These are phyloP conservation scores for Periconia digitata DNA, from an alignment of 2,329 filamentous ascomycete species.

Conservation along the genomic window DNA sequence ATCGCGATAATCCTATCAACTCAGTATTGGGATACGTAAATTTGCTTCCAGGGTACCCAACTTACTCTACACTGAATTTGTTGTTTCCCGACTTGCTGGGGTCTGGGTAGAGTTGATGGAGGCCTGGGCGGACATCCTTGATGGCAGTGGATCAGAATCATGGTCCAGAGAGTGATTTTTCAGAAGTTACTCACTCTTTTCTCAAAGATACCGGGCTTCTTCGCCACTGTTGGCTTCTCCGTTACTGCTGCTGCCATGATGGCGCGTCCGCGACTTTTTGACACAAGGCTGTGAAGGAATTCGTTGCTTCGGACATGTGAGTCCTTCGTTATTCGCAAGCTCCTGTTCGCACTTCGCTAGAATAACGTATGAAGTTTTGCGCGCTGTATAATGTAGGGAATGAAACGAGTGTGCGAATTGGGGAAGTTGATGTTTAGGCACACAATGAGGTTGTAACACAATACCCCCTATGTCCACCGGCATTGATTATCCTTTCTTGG, in stretches of 20 bases:
- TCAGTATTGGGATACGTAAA: constrained; percentile 1
- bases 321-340: too few relatives aligned
- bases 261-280: too few relatives aligned
- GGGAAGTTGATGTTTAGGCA: too few relatives aligned
- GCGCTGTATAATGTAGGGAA: too few relatives aligned
- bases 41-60: neutral
- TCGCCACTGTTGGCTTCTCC: constrained; percentile 9
- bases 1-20: constrained; percentile 29
- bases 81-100: constrained; percentile 8
- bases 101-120: constrained; percentile 17
- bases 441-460: too few relatives aligned
- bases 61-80: constrained; percentile 16
- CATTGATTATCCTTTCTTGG: too few relatives aligned
- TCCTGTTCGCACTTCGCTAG: too few relatives aligned
- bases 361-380: too few relatives aligned
- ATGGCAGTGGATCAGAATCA: neutral
- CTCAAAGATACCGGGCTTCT: constrained; percentile 20
- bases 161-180: neutral
- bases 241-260: constrained; percentile 2
- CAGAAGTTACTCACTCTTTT: constrained; percentile 11
- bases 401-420: too few relatives aligned
- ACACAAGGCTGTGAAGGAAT: too few relatives aligned
- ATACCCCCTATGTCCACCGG: too few relatives aligned
- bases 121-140: constrained; percentile 16
- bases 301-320: too few relatives aligned